Percentiles rank a stretch among this genome's conserved stretches.
Conservation (phyloP, 1,284 basidiomycete genomes). For the Cryptococcus hybrid region DNA sequence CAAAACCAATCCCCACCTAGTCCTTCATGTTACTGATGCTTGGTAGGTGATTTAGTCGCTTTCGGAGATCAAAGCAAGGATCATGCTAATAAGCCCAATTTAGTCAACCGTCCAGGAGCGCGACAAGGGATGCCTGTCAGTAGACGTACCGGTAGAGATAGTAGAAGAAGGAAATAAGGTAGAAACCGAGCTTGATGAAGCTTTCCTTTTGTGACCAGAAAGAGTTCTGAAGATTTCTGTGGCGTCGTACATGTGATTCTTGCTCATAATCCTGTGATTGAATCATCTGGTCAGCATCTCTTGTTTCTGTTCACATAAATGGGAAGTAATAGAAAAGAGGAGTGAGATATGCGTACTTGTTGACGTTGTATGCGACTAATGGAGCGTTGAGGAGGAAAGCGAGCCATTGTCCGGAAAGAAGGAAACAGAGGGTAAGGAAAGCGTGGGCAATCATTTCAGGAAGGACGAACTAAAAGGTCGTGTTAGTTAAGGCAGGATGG, state of each 20-base stretch:
- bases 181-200: slow-evolving; percentile 95
- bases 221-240: slow-evolving; percentile 98
- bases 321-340: neutral
- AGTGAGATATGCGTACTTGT: slow-evolving; percentile 67
- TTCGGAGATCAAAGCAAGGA: slow-evolving; percentile 75
- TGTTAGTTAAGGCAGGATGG: neutral
- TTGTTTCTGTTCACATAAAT: neutral
- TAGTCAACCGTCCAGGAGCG: neutral
- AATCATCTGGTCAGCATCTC: neutral
- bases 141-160: slow-evolving; percentile 83
- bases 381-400: slow-evolving; percentile 92
- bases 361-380: slow-evolving; percentile 84
- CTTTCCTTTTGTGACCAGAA: slow-evolving; percentile 93
- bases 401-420: slow-evolving; percentile 93
- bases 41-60: slow-evolving; percentile 3
- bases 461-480: slow-evolving; percentile 77
- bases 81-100: slow-evolving; percentile 62
- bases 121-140: neutral
- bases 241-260: slow-evolving; percentile 98
- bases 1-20: too few species aligned
- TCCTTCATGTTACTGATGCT: too few species aligned
- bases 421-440: slow-evolving; percentile 80
- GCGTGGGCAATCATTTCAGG: slow-evolving; percentile 96
- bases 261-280: slow-evolving; percentile 74
- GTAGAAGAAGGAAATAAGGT: slow-evolving; percentile 93